Evolutionary conservation across 495 filamentous ascomycete species (phyloP).

Genomic region (Monascus purpureus): DNA sequence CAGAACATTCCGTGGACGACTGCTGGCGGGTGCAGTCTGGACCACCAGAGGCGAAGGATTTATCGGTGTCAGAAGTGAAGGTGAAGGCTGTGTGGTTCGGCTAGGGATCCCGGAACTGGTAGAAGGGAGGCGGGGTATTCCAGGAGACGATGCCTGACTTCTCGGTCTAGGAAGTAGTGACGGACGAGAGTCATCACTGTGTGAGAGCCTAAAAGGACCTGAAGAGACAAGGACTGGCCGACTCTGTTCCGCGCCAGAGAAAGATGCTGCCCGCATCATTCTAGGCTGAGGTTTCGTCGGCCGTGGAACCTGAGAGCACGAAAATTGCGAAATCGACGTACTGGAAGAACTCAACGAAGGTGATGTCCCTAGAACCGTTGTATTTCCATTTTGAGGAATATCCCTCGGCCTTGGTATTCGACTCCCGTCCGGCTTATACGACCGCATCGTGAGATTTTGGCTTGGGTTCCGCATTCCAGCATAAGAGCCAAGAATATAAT

Average conservation of each 20-base stretch:
- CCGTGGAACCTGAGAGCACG: conserved; percentile 17
- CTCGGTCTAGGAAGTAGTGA: conserved; percentile 21
- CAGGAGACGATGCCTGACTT: conserved; percentile 6
- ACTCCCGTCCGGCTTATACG: conserved; percentile 19
- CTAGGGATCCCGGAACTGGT: conserved; percentile 2
- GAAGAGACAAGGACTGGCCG: conserved; percentile 11
- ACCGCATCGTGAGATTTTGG: conserved; percentile 22
- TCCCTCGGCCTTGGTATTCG: conserved; percentile 20
- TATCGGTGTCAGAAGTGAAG: too few species aligned
- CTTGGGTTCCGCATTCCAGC: conserved; percentile 14
- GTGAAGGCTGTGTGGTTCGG: conserved; percentile 8
- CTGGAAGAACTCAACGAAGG: conserved; percentile 6
- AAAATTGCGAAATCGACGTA: conserved; percentile 7
- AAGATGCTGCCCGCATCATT: conserved; percentile 14
- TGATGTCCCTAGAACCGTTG: conserved; percentile 10
- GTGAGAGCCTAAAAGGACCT: conserved; percentile 9
- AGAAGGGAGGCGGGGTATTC: conserved; percentile 3
- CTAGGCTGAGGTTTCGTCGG: conserved; percentile 11
- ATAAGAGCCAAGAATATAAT: conserved; percentile 14
- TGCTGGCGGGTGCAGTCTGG: conserved; percentile 3
- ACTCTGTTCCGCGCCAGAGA: conserved; percentile 17
- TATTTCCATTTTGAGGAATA: conserved; percentile 13
- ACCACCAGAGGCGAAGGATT: conserved; percentile 9
- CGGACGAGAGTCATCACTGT: conserved; percentile 11
- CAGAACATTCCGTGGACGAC: conserved; percentile 27